Evolutionary conservation across 192 early-diverging fungal genomes (phyloP).

Genomic region (Umbelopsis sp.): DNA sequence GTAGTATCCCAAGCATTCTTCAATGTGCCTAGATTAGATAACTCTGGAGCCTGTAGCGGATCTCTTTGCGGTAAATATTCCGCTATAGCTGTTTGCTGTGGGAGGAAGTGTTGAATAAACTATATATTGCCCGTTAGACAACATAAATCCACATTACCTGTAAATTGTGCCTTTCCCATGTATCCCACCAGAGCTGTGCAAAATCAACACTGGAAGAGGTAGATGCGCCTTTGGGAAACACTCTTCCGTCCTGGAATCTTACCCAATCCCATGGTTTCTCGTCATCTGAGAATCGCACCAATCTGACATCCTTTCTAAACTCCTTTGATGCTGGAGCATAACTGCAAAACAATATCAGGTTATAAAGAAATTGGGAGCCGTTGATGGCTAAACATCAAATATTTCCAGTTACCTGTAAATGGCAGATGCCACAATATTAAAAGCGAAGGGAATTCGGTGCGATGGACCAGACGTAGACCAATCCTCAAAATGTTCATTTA

Average conservation of each 20-base stretch:
- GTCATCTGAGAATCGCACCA: conserved; percentile 88
- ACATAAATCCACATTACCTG: conserved; percentile 2
- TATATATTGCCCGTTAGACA: background rate
- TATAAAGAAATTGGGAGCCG: background rate
- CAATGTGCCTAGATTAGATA: background rate
- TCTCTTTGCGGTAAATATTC: background rate
- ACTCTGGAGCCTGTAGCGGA: conserved; percentile 7
- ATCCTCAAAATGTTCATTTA: conserved; percentile 83
- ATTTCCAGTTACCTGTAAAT: conserved; percentile 67
- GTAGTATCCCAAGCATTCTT: conserved; percentile 35
- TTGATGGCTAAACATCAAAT: background rate
- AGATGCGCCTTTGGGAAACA: conserved; percentile 50
- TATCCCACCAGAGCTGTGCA: conserved; percentile 74
- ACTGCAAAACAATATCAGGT: conserved; percentile 41
- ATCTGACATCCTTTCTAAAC: conserved; percentile 68
- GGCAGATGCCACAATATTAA: conserved; percentile 83
- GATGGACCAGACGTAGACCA: conserved; percentile 67
- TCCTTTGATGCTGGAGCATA: conserved; percentile 80
- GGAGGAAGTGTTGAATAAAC: background rate
- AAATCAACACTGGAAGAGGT: conserved; percentile 57
- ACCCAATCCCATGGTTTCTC: conserved; percentile 88
- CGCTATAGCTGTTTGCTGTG: background rate
- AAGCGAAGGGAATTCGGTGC: conserved; percentile 83
- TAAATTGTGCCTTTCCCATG: conserved; percentile 60
- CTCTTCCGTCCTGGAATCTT: conserved; percentile 64